Evolutionary conservation across 176 grass and related monocot species (phyloP), one percentile per base, ranked within the genome.

Genomic region (Avena insularis): DNA sequence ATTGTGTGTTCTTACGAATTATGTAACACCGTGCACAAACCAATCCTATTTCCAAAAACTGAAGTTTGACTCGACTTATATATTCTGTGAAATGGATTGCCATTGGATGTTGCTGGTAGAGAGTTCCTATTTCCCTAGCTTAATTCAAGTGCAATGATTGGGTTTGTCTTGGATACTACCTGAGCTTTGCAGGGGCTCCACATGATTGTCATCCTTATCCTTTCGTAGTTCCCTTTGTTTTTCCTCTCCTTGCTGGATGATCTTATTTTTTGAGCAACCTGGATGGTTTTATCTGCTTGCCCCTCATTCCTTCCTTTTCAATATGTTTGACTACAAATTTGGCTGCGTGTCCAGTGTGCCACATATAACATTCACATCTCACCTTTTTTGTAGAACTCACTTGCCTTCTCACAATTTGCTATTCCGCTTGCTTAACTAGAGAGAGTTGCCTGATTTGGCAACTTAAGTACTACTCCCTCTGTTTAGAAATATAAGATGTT

Each of bases 161-260:
- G 25, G 75, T 66, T 83, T 85, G 77, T 55, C 60, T 85, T 91
- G 82, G 77, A 81, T 87, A 84, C 84, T 72, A 86, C 49, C 81
- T 84, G 49, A 77, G 57, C 65, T 54, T 38, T 79, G 81, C 16
- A 87, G 38, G 40, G 84, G 68, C 78, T 82, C 89, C 77, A 87
- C 81, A 87, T 85, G 86, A 93, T 91, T 95, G 77, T 76, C 75
- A 86, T 89, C 62, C 82, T 93, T 92, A 96, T 92, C 91, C 84
- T 54, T 90, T 73, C 36, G 50, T 86, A 64, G 35, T 87, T 83
- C 48, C 71, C 46, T 78, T 87, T 79, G 64, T 43, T 16, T 61
- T 76, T 21, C 35, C 54, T 62, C 23, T 83, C 65, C 46, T 80
- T 81, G 85, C 33, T 72, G 79, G 82, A 77, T 90, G 88, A 89